A percentile compares a stretch with the other conserved stretches of the same genome.
Conservation (phyloP, 495 filamentous ascomycete genomes). For the Talaromyces borbonicus region DNA sequence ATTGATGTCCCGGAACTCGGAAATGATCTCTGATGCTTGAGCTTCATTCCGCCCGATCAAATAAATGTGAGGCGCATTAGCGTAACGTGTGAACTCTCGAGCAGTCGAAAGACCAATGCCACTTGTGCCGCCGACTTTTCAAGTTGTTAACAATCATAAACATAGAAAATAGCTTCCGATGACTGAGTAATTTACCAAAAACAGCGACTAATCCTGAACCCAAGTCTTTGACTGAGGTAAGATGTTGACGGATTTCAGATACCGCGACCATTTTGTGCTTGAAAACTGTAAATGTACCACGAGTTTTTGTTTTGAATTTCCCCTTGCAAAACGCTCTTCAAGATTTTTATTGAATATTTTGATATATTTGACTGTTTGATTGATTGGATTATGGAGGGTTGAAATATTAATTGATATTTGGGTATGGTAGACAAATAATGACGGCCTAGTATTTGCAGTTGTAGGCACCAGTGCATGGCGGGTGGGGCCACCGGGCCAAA, state of each 20-base stretch:
- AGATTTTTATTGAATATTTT: no score
- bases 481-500: no score
- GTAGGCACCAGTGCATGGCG: no score
- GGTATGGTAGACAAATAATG: no score
- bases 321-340: no score
- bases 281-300: no score
- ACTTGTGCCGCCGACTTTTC: constrained; percentile 49
- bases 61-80: constrained; percentile 37
- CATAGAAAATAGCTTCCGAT: neutral
- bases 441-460: no score
- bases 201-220: constrained; percentile 41
- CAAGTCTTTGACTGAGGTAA: constrained; percentile 31
- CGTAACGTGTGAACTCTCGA: constrained; percentile 42
- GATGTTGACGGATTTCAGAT: constrained; percentile 27
- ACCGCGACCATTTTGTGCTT: constrained; percentile 39
- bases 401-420: no score
- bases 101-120: constrained; percentile 55
- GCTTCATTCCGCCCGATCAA: constrained; percentile 37
- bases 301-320: no score
- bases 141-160: neutral
- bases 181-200: constrained; percentile 29
- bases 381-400: no score
- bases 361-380: no score
- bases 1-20: constrained; percentile 31
- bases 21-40: constrained; percentile 26